Evolutionary conservation across 2,329 filamentous ascomycete genomes (phyloP).

Genomic region (Phialocephala subalpina): DNA sequence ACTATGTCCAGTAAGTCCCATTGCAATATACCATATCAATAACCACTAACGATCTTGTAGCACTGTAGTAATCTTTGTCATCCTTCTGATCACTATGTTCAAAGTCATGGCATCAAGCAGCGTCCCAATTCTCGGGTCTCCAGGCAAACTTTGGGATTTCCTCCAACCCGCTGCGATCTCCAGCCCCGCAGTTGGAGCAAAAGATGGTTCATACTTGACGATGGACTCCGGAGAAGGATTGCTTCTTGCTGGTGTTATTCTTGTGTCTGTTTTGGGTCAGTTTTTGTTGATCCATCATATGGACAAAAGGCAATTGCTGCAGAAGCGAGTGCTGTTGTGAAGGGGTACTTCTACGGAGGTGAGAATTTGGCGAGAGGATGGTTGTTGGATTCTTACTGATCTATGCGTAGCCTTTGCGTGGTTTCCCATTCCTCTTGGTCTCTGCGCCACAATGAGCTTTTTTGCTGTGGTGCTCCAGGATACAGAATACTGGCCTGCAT

Average conservation of each 20-base stretch:
- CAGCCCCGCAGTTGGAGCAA: conserved; percentile 59
- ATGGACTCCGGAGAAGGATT: conserved; percentile 59
- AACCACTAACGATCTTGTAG: not conserved
- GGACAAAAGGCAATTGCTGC: conserved; percentile 56
- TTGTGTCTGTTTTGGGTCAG: conserved; percentile 20
- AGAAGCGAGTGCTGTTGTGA: conserved; percentile 55
- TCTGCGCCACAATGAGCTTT: conserved; percentile 59
- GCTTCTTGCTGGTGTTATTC: conserved; percentile 20
- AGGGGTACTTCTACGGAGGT: conserved; percentile 59
- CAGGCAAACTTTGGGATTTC: conserved; percentile 57
- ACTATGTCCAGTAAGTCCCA: not conserved
- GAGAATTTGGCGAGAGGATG: too few relatives aligned
- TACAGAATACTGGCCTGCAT: conserved; percentile 5
- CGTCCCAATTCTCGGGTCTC: conserved; percentile 52
- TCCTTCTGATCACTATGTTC: conserved; percentile 57
- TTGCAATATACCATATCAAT: not conserved
- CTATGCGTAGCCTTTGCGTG: conserved; percentile 49
- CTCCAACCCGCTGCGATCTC: conserved; percentile 53
- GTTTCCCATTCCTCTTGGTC: conserved; percentile 61
- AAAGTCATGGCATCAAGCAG: conserved; percentile 53
- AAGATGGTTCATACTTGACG: conserved; percentile 60
- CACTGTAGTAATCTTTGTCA: conserved; percentile 61
- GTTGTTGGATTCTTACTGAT: too few relatives aligned
- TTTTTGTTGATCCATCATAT: conserved; percentile 25
- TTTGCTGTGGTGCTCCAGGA: conserved; percentile 51